phyloP scores from a whole-genome alignment of 495 filamentous ascomycete genomes.

The Letharia lupina region DNA sequence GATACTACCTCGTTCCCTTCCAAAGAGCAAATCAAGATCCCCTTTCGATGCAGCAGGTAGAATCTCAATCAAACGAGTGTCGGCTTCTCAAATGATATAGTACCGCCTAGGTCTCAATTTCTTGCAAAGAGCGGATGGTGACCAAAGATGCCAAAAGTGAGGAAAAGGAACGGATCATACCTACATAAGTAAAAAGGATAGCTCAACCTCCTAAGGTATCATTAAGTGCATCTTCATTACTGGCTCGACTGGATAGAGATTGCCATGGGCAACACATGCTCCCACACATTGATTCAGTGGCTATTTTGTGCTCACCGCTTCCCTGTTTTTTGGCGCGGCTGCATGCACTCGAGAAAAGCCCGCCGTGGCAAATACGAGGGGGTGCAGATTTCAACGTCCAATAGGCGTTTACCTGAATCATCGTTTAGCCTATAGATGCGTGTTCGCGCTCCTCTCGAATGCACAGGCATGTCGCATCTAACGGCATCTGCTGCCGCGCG shows the following conservation, averaged over 20 bases:
- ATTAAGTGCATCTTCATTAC: neutral
- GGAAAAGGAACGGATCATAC: neutral
- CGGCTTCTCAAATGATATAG: neutral
- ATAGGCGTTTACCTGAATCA: neutral
- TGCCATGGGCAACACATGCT: conserved; percentile 2
- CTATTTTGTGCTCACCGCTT: neutral
- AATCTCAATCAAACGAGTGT: conserved; percentile 1
- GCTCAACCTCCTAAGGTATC: neutral
- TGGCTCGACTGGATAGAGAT: conserved; percentile 1
- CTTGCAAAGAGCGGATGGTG: neutral
- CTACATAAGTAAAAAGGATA: neutral
- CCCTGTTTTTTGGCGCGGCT: conserved; percentile 3
- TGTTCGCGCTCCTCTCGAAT: neutral
- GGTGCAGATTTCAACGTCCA: neutral
- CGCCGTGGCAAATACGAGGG: neutral
- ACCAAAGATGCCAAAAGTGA: neutral
- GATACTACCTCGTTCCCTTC: neutral
- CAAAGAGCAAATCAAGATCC: neutral
- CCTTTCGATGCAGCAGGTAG: neutral
- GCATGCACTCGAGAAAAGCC: neutral
- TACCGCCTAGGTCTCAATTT: neutral
- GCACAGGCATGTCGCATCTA: conserved; percentile 3
- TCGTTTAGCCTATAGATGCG: neutral
- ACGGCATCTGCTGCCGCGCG: conserved; percentile 4
- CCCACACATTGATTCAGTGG: neutral